phyloP scores from a whole-genome alignment of 495 filamentous ascomycete species.

The Aspergillus kassunensis region DNA sequence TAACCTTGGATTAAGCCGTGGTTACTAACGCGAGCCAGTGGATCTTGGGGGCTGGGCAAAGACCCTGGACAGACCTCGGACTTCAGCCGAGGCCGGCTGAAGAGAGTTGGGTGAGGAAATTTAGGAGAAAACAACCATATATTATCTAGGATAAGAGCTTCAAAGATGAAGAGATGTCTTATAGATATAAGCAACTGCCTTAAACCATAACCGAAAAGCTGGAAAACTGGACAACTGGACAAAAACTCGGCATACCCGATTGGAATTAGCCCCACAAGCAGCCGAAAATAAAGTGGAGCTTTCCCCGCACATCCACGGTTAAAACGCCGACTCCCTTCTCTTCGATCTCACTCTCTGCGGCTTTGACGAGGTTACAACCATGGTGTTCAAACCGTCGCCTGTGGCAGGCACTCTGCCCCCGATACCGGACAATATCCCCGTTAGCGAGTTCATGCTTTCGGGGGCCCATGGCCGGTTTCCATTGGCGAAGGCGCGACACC shows the following conservation, averaged over 20 bases:
- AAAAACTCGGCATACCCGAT: slow-evolving; percentile 1
- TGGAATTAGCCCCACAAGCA: neutral
- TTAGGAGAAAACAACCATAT: neutral
- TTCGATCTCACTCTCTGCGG: no score
- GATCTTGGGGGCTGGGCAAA: neutral
- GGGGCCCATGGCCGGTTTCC: slow-evolving; percentile 68
- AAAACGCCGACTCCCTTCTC: neutral
- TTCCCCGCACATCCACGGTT: slow-evolving; percentile 4
- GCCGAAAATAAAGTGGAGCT: neutral
- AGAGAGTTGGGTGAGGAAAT: neutral
- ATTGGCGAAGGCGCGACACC: slow-evolving; percentile 59
- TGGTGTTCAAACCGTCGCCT: slow-evolving; percentile 75
- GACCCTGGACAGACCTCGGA: neutral
- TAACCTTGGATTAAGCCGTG: no score
- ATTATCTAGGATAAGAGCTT: neutral
- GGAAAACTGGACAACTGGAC: neutral
- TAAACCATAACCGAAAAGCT: neutral
- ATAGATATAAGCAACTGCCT: neutral
- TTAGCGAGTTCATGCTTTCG: slow-evolving; percentile 75
- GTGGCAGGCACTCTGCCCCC: slow-evolving; percentile 66
- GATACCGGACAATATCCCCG: slow-evolving; percentile 69
- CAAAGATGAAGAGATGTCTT: neutral
- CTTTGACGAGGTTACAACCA: no score
- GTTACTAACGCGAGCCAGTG: neutral
- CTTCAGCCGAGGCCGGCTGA: neutral